Evolutionary conservation across 179 eudicot species (phyloP).

Genomic region (Nepenthes alata): DNA sequence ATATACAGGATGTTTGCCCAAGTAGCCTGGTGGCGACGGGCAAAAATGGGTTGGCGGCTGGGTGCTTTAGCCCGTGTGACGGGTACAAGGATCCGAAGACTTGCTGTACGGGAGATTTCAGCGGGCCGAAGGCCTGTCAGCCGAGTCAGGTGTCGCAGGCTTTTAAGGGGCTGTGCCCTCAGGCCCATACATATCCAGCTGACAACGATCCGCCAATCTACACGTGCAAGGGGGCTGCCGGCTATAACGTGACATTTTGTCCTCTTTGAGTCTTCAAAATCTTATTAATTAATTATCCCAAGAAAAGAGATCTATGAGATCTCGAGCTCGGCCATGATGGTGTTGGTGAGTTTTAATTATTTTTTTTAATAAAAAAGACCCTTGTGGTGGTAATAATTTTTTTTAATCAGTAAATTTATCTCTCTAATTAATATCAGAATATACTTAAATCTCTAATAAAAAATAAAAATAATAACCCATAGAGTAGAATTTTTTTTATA

Average conservation of each 20-base stretch:
- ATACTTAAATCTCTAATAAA: no score
- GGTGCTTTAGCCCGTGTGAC: conserved; percentile 45
- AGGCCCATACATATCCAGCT: conserved; percentile 39
- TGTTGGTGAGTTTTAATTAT: no score
- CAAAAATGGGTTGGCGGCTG: conserved; percentile 12
- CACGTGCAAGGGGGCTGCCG: conserved; percentile 24
- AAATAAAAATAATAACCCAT: no score
- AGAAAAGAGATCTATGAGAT: no score
- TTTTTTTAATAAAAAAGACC: no score
- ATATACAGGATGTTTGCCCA: conserved; percentile 32
- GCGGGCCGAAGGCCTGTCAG: conserved; percentile 22
- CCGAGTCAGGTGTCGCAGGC: conserved; percentile 27
- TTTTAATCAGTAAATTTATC: no score
- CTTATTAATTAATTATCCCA: neutral
- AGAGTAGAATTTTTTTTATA: no score
- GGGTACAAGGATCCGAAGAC: conserved; percentile 28
- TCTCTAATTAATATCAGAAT: no score
- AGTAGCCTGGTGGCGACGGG: conserved; percentile 13
- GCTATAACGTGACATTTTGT: neutral
- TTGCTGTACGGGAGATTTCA: conserved; percentile 32
- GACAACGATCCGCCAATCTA: conserved; percentile 32
- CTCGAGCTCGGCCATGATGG: no score
- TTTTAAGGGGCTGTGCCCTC: conserved; percentile 32
- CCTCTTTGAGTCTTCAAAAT: neutral
- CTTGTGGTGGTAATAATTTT: no score